phyloP scores from a whole-genome alignment of 805 yeast species.

The Yamadazyma phyllophila region DNA sequence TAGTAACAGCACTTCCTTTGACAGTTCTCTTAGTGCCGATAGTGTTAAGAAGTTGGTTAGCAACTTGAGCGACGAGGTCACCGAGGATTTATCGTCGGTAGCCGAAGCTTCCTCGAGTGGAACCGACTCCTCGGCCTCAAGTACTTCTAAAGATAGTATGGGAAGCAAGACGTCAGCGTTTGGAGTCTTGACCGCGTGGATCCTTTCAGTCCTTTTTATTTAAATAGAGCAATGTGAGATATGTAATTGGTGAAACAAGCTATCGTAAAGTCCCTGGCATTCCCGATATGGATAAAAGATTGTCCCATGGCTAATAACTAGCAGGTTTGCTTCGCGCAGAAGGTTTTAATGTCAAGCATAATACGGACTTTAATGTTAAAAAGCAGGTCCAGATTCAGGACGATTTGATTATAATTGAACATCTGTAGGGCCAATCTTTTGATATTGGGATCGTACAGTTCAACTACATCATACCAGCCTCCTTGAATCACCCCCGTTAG shows the following conservation, averaged over 20 bases:
- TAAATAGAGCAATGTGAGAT: neutral
- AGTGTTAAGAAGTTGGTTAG: slow-evolving; percentile 48
- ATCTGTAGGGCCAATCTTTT: too few relatives aligned
- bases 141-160: slow-evolving; percentile 21
- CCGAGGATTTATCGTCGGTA: slow-evolving; percentile 25
- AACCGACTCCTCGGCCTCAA: slow-evolving; percentile 13
- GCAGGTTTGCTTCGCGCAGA: too few relatives aligned
- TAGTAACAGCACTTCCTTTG: slow-evolving; percentile 52
- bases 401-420: too few relatives aligned
- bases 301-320: too few relatives aligned
- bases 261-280: too few relatives aligned
- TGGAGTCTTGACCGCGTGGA: slow-evolving; percentile 1
- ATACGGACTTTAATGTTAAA: too few relatives aligned
- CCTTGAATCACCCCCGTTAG: too few relatives aligned
- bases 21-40: slow-evolving; percentile 41
- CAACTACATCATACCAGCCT: too few relatives aligned
- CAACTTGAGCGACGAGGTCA: slow-evolving; percentile 27
- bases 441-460: too few relatives aligned
- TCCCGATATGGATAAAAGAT: too few relatives aligned
- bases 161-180: slow-evolving; percentile 7
- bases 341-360: too few relatives aligned
- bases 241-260: neutral
- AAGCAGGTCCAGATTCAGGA: too few relatives aligned
- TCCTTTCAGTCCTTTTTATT: slow-evolving; percentile 2
- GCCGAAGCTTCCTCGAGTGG: slow-evolving; percentile 6